Evolutionary conservation across 768 basidiomycete species (phyloP).

Genomic region (Mycena alexandri): DNA sequence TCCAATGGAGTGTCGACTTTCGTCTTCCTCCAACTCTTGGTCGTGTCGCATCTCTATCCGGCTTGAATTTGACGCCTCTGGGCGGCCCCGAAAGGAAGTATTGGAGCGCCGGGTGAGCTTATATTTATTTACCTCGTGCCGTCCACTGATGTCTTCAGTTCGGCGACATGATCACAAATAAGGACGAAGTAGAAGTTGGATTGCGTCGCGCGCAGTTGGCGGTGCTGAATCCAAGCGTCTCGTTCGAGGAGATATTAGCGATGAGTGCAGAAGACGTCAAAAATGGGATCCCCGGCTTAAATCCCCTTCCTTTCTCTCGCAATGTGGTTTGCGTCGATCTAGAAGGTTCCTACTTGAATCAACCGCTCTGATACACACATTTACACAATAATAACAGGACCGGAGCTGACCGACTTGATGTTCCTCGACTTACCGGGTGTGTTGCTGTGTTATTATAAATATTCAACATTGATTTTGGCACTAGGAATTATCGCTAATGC

Average conservation of each 20-base stretch:
- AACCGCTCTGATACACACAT: neutral
- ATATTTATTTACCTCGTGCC: neutral
- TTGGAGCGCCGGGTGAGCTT: constrained; percentile 24
- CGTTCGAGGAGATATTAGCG: constrained; percentile 31
- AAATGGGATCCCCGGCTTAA: constrained; percentile 14
- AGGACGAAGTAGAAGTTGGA: constrained; percentile 55
- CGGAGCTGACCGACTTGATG: constrained; percentile 52
- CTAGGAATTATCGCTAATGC: constrained; percentile 67
- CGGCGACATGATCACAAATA: constrained; percentile 48
- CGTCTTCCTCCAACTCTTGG: constrained; percentile 44
- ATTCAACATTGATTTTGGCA: neutral
- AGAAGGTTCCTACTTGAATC: constrained; percentile 40
- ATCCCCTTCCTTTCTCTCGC: constrained; percentile 49
- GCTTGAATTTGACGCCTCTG: constrained; percentile 50
- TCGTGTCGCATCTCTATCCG: constrained; percentile 60
- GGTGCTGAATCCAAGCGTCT: constrained; percentile 52
- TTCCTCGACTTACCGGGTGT: constrained; percentile 57
- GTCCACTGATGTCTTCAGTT: constrained; percentile 29
- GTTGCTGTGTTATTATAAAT: constrained; percentile 11
- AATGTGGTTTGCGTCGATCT: constrained; percentile 58
- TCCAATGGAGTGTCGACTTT: constrained; percentile 51
- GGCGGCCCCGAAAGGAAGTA: constrained; percentile 42
- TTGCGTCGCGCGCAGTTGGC: constrained; percentile 64
- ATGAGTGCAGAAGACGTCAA: constrained; percentile 36
- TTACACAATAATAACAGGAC: no score